Evolutionary conservation across 2,329 filamentous ascomycete genomes (phyloP).

Genomic region (Epichloe bromicola): DNA sequence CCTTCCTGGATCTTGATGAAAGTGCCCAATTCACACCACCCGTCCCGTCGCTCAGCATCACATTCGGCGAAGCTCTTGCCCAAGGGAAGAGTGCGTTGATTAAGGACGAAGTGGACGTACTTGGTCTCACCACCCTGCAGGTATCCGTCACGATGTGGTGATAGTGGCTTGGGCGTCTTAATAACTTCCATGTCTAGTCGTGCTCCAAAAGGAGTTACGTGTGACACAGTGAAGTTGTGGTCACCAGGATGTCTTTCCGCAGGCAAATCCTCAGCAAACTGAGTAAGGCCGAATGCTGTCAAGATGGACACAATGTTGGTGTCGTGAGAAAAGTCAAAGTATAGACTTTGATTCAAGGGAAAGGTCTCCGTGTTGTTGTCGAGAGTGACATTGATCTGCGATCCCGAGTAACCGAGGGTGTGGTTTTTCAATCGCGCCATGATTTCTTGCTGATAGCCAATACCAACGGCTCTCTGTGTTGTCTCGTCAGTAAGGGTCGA

Average conservation of each 20-base stretch:
- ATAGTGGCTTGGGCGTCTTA: constrained; percentile 49
- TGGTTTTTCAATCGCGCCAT: constrained; percentile 58
- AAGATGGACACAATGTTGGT: constrained; percentile 59
- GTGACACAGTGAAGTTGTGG: constrained; percentile 51
- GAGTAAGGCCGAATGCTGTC: constrained; percentile 57
- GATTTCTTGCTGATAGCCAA: constrained; percentile 62
- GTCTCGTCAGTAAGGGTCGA: not conserved
- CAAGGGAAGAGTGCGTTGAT: constrained; percentile 60
- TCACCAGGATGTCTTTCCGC: constrained; percentile 38
- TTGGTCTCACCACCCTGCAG: constrained; percentile 40
- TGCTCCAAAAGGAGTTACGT: constrained; percentile 59
- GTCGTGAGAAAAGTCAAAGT: constrained; percentile 70
- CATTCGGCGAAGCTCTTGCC: constrained; percentile 54
- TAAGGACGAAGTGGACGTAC: constrained; percentile 63
- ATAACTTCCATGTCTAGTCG: constrained; percentile 65
- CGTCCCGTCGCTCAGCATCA: constrained; percentile 48
- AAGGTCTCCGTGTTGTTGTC: constrained; percentile 57
- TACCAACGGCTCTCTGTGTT: constrained; percentile 49
- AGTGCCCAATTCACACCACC: constrained; percentile 62
- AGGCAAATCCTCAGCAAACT: constrained; percentile 51
- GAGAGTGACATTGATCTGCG: constrained; percentile 56
- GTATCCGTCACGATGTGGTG: constrained; percentile 41
- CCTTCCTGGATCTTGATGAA: constrained; percentile 51
- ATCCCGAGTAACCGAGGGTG: constrained; percentile 42
- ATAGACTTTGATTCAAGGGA: constrained; percentile 58